Evolutionary conservation across 2,329 filamentous ascomycete genomes (phyloP).

Genomic region (Sporothrix euskadiensis): DNA sequence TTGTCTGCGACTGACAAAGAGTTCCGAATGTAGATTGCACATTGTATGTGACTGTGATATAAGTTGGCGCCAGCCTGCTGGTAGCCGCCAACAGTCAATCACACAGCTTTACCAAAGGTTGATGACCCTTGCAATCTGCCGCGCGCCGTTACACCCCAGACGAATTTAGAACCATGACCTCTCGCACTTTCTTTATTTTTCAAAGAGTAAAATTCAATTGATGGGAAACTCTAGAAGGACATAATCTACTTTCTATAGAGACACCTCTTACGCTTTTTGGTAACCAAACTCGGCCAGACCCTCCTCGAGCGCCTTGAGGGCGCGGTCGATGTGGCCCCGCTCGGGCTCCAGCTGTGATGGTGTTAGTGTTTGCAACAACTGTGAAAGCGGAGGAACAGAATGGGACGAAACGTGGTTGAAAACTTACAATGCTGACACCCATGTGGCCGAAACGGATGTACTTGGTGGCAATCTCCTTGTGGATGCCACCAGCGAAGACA

Average conservation of each 20-base stretch:
- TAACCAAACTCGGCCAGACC: constrained; percentile 73
- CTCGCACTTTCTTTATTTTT: neutral
- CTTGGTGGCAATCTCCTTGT: constrained; percentile 90
- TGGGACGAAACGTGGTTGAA: neutral
- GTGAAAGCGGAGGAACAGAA: neutral
- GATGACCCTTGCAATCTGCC: neutral
- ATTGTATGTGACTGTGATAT: neutral
- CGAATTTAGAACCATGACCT: neutral
- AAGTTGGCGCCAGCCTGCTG: neutral
- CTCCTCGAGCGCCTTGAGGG: constrained; percentile 73
- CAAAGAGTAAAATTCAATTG: neutral
- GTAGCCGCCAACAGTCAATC: constrained; percentile 12
- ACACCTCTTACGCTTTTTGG: constrained; percentile 45
- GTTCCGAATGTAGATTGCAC: neutral
- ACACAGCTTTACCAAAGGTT: neutral
- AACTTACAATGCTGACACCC: constrained; percentile 81
- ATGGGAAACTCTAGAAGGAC: neutral
- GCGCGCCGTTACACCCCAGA: neutral
- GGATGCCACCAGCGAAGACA: constrained; percentile 90
- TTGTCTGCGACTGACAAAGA: neutral
- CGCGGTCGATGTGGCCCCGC: constrained; percentile 79
- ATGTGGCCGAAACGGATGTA: constrained; percentile 98
- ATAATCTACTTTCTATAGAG: constrained; percentile 17
- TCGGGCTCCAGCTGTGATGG: constrained; percentile 65
- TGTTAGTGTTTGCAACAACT: constrained; percentile 22